Evolutionary conservation across 2,329 filamentous ascomycete genomes (phyloP).

Genomic region (Coleophoma crateriformis): DNA sequence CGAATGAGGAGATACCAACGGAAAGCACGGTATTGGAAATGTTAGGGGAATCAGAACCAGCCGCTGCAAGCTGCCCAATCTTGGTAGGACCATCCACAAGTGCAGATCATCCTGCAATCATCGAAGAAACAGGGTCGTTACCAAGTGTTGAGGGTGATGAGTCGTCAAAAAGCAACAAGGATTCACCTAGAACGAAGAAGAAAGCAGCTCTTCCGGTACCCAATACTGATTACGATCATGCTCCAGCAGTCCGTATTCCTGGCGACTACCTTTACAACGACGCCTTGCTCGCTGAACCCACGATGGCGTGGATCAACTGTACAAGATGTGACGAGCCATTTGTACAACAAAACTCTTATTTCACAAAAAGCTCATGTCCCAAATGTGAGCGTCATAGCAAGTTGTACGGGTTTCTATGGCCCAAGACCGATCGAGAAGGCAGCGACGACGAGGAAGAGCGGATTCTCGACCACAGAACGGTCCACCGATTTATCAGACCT

Average conservation of each 20-base stretch:
- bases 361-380: slow-evolving; percentile 79
- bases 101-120: slow-evolving; percentile 14
- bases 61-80: slow-evolving; percentile 4
- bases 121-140: no score
- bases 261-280: slow-evolving; percentile 82
- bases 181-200: slow-evolving; percentile 10
- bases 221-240: slow-evolving; percentile 17
- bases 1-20: slow-evolving; percentile 3
- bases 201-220: slow-evolving; percentile 7
- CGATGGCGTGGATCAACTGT: slow-evolving; percentile 83
- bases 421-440: slow-evolving; percentile 82
- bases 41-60: slow-evolving; percentile 2
- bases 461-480: slow-evolving; percentile 71
- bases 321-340: slow-evolving; percentile 78
- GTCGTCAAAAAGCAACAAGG: slow-evolving; percentile 4
- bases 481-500: slow-evolving; percentile 76
- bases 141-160: slow-evolving; percentile 6
- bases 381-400: slow-evolving; percentile 94
- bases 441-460: slow-evolving; percentile 65
- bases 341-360: slow-evolving; percentile 83
- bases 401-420: slow-evolving; percentile 92
- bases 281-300: slow-evolving; percentile 66
- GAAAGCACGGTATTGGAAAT: slow-evolving; percentile 12
- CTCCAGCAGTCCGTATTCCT: slow-evolving; percentile 43
- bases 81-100: slow-evolving; percentile 15